A percentile compares a stretch with the other conserved stretches of the same genome.
phyloP scores from a whole-genome alignment of 768 basidiomycete species.

The Lepiota brunneoincarnata region DNA sequence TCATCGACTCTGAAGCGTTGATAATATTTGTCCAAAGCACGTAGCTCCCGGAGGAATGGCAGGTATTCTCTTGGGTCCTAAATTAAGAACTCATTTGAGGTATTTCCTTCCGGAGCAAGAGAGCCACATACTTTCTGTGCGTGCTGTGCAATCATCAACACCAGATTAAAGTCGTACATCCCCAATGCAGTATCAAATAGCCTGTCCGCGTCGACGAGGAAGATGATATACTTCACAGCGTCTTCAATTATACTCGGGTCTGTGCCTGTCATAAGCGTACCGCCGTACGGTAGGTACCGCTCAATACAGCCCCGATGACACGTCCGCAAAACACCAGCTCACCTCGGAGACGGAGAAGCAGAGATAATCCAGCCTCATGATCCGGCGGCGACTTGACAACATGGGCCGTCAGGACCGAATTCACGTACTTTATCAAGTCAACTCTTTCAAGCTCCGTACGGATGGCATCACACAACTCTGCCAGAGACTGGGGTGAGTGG shows the following conservation, averaged over 20 bases:
- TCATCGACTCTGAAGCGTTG: conserved; percentile 93
- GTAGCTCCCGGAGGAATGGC: conserved; percentile 90
- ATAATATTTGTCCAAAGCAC: conserved; percentile 74
- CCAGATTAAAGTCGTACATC: conserved; percentile 98
- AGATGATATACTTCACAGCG: conserved; percentile 97
- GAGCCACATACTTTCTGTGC: conserved; percentile 76
- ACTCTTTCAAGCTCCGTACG: conserved; percentile 66
- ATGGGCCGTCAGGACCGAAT: conserved; percentile 89
- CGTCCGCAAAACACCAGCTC: conserved; percentile 9
- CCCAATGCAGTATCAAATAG: conserved; percentile 95
- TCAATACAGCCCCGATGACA: no score
- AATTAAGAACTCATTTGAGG: not conserved
- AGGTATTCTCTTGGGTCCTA: conserved; percentile 98
- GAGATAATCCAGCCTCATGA: conserved; percentile 77
- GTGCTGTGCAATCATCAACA: conserved; percentile 94
- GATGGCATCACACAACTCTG: conserved; percentile 74
- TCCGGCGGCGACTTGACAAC: conserved; percentile 91
- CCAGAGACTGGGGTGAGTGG: conserved; percentile 55
- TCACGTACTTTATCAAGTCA: conserved; percentile 79
- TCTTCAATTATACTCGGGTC: conserved; percentile 85
- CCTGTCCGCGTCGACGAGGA: conserved; percentile 88
- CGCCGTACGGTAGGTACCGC: not conserved
- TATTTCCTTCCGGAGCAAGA: not conserved
- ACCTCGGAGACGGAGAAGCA: conserved; percentile 82
- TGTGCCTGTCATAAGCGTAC: conserved; percentile 30